phyloP scores from a whole-genome alignment of 2,329 filamentous ascomycete genomes.

The Colletotrichum somersetense region DNA sequence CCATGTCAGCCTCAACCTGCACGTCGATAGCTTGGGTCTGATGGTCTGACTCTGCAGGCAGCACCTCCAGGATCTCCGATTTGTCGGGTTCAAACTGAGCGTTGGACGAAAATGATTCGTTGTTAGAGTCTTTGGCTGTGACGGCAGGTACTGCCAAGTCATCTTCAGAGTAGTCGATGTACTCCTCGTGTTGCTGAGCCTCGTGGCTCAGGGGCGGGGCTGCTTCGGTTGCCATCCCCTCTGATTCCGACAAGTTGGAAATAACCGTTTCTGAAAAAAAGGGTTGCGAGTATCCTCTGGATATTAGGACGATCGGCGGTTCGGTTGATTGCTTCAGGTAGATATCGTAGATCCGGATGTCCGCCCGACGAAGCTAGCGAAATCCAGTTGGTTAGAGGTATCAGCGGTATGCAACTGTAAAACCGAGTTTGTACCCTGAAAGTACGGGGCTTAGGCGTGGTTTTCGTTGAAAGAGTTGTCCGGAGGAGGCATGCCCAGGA shows the following conservation, averaged over 20 bases:
- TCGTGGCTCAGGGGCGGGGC: conserved; percentile 24
- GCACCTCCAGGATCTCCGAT: background rate
- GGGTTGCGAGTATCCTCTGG: background rate
- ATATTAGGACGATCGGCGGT: background rate
- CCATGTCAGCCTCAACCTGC: conserved; percentile 6
- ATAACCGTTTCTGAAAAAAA: background rate
- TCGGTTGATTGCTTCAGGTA: background rate
- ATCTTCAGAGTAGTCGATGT: conserved; percentile 42
- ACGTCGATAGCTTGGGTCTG: conserved; percentile 27
- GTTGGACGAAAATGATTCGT: conserved; percentile 26
- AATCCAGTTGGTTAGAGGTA: background rate
- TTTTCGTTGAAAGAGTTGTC: background rate
- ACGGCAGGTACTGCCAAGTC: conserved; percentile 28
- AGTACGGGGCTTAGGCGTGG: background rate
- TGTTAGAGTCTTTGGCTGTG: conserved; percentile 22
- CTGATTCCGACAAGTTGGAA: background rate
- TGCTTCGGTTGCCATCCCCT: conserved; percentile 35
- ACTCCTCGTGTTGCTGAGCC: conserved; percentile 35
- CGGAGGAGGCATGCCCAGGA: background rate
- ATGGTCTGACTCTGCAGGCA: conserved; percentile 45
- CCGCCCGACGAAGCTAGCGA: conserved; percentile 5
- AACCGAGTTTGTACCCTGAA: background rate
- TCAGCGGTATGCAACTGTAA: background rate
- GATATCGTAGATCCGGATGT: conserved; percentile 13
- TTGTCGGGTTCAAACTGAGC: conserved; percentile 14